phyloP scores from a whole-genome alignment of 176 grass and related monocot genomes.

The Carex cristatella region DNA sequence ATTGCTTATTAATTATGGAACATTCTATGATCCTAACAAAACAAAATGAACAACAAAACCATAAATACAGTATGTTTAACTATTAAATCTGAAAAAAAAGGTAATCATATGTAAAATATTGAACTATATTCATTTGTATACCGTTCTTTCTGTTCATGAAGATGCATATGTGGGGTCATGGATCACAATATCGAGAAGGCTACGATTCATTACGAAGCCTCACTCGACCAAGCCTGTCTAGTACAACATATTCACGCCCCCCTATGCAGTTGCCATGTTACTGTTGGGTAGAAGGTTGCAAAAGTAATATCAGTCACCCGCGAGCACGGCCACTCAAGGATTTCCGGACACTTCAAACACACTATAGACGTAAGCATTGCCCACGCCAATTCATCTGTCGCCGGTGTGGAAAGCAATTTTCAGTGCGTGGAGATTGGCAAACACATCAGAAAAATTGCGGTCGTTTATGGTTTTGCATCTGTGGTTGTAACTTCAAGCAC shows the following conservation, averaged over 20 bases:
- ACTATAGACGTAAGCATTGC: constrained; percentile 83
- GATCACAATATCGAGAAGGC: constrained; percentile 71
- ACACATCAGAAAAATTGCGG: constrained; percentile 97
- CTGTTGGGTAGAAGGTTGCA: constrained; percentile 82
- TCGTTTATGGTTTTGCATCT: constrained; percentile 87
- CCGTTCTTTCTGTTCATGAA: constrained; percentile 1
- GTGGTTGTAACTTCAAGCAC: constrained; percentile 90
- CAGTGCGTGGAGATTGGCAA: constrained; percentile 87
- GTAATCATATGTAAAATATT: not conserved
- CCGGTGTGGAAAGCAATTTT: constrained; percentile 67
- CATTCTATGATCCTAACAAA: too few relatives aligned
- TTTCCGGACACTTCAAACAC: constrained; percentile 85
- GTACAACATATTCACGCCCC: constrained; percentile 25
- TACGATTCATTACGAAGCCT: constrained; percentile 52
- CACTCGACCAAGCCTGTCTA: constrained; percentile 17
- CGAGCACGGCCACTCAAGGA: constrained; percentile 71
- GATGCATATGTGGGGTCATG: constrained; percentile 99
- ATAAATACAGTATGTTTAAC: not conserved
- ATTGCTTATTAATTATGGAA: not conserved
- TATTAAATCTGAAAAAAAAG: not conserved
- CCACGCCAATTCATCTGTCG: constrained; percentile 65
- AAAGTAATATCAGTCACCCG: constrained; percentile 76
- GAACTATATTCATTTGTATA: not conserved
- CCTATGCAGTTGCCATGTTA: constrained; percentile 75
- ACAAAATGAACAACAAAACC: not conserved